Evolutionary conservation across 345 rosid species (phyloP), one percentile per base, ranked within the genome.

Genomic region (Brassica incana): DNA sequence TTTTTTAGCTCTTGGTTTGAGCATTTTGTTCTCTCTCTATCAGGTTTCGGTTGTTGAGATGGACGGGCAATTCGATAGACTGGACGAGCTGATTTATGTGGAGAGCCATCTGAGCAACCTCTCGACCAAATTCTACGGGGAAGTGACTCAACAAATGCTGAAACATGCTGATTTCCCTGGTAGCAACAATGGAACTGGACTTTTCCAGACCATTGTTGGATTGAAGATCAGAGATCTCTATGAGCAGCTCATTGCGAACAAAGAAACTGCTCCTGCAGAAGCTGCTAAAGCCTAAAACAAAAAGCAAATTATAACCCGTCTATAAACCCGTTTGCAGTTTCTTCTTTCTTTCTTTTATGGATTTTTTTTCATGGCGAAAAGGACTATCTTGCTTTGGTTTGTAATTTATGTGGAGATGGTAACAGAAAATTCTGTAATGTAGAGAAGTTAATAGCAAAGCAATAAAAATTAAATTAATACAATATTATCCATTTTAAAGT

Each of bases 91-190:
- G 68, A 95, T 95, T 8, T 95, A 95, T 30, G 94, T 93, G 2
- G 99, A 95, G 81, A 92, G 97, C 78, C 99, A 95, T 83, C 72
- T 92, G 65, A 95, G 98, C 88, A 91, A 90, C 93, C 84, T 91
- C 67, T 95, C 99, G 8, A 87, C 94, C 75, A 93, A 93, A 83
- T 95, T 91, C 87, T 93, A 95, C 20, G 97, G 98, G 0, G 99
- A 95, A 80, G 91, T 93, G 0, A 93, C 99, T 33, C 99, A 95
- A 75, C 99, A 95, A 77, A 86, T 95, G 98, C 82, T 95, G 86
- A 95, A 93, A 81, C 98, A 92, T 78, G 59, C 93, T 3, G 99
- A 95, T 80, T 95, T 95, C 88, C 99, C 99, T 0, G 98, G 99
- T 14, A 95, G 99, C 79, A 95, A 85, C 92, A 95, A 95, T 2